phyloP scores from a whole-genome alignment of 1,284 basidiomycete genomes.

The Cutaneotrichosporon dermatis region DNA sequence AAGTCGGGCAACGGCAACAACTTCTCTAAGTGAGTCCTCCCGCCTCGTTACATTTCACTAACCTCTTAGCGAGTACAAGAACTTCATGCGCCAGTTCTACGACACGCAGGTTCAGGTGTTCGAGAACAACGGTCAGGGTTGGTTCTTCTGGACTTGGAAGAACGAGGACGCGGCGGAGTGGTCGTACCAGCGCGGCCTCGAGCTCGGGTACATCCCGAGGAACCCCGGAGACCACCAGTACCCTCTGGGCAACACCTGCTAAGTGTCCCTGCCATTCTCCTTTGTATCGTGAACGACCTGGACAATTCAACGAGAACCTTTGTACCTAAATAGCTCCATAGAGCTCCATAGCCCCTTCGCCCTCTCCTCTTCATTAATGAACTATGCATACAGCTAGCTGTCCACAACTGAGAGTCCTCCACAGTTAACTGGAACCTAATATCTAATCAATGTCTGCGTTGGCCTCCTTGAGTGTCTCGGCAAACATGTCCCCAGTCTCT shows the following conservation, averaged over 20 bases:
- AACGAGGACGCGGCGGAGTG: conserved; percentile 61
- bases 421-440: not conserved
- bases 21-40: conserved; percentile 50
- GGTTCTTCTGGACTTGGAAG: conserved; percentile 48
- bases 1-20: conserved; percentile 65
- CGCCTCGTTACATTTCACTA: too few species aligned
- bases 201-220: conserved; percentile 76
- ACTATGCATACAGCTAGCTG: too few species aligned
- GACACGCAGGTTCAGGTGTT: conserved; percentile 63
- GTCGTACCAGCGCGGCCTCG: conserved; percentile 58
- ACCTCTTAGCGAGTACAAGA: conserved; percentile 66
- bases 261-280: not conserved
- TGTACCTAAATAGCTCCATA: too few species aligned
- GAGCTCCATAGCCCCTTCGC: too few species aligned
- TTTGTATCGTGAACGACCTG: too few species aligned
- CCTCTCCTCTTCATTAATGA: too few species aligned
- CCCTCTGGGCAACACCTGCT: conserved; percentile 52
- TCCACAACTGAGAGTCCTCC: not conserved
- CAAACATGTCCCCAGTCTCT: not conserved
- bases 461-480: not conserved
- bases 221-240: conserved; percentile 56
- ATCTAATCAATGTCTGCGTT: not conserved
- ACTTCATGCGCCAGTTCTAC: conserved; percentile 74
- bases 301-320: too few species aligned
- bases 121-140: conserved; percentile 47